Percentiles rank a stretch among this genome's conserved stretches.
These are phyloP conservation scores for Galerina marginata DNA, from an alignment of 768 basidiomycete species.

Conservation along the genomic window DNA sequence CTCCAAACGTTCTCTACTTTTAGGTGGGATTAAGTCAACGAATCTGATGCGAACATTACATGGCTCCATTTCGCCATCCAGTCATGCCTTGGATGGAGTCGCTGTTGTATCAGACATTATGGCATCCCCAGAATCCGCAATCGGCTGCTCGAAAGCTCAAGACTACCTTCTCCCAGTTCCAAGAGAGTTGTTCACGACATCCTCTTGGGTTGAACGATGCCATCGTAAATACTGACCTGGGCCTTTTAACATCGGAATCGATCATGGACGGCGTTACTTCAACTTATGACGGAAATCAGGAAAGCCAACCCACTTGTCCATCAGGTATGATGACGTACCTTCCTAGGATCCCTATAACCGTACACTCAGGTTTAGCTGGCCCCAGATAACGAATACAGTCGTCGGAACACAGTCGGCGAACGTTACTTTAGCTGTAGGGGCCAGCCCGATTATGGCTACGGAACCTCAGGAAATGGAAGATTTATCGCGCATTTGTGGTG, in stretches of 20 bases:
- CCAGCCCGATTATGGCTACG: slow-evolving; percentile 94
- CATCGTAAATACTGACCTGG: slow-evolving; percentile 1
- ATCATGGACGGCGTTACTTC: slow-evolving; percentile 49
- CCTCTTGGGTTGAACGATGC: slow-evolving; percentile 10
- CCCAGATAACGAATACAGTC: slow-evolving; percentile 88
- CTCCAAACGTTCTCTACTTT: not conserved
- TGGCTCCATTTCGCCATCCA: slow-evolving; percentile 64
- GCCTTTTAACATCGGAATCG: slow-evolving; percentile 15
- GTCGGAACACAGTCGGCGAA: slow-evolving; percentile 92
- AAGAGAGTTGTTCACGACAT: slow-evolving; percentile 20
- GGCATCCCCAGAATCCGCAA: slow-evolving; percentile 60
- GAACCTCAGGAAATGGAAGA: slow-evolving; percentile 84
- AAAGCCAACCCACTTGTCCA: slow-evolving; percentile 75
- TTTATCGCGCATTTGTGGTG: slow-evolving; percentile 65
- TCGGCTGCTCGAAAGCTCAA: slow-evolving; percentile 52
- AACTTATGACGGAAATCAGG: slow-evolving; percentile 58
- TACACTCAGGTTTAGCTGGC: not conserved
- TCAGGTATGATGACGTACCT: slow-evolving; percentile 52
- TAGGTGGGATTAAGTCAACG: slow-evolving; percentile 85
- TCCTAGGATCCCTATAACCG: too few relatives aligned
- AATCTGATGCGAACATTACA: slow-evolving; percentile 81
- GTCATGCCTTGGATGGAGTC: slow-evolving; percentile 74
- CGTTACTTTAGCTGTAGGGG: slow-evolving; percentile 84
- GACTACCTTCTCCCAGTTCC: slow-evolving; percentile 50
- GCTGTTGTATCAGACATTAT: slow-evolving; percentile 91